Conservation (phyloP, 2,329 filamentous ascomycete species). For the Ophiostoma ips region DNA sequence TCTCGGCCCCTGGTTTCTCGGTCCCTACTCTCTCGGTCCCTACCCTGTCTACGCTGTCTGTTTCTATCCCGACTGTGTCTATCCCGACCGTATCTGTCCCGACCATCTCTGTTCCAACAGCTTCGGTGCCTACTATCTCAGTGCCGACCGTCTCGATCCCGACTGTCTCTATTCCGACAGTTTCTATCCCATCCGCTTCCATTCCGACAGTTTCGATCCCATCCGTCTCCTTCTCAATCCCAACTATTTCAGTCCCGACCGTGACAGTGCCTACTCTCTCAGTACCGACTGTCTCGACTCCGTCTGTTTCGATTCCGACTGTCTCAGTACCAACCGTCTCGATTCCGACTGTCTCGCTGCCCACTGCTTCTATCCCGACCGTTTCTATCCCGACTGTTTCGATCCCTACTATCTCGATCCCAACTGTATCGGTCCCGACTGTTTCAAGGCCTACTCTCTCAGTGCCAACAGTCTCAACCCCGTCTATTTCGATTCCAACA, state of each 20-base stretch:
- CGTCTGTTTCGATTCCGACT: not conserved
- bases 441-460: not conserved
- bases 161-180: not conserved
- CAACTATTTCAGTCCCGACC: too few relatives aligned
- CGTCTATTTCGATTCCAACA: not conserved
- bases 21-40: not conserved
- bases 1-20: too few relatives aligned
- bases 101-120: not conserved
- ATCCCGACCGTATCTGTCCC: not conserved
- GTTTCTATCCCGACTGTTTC: too few relatives aligned
- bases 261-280: not conserved
- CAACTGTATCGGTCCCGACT: not conserved
- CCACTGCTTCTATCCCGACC: too few relatives aligned
- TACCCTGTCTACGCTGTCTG: not conserved
- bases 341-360: too few relatives aligned
- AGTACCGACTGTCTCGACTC: not conserved
- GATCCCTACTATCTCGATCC: too few relatives aligned
- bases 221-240: too few relatives aligned
- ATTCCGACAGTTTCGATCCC: too few relatives aligned
- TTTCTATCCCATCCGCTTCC: not conserved
- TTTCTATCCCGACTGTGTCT: not conserved
- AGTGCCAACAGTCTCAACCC: not conserved
- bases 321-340: too few relatives aligned
- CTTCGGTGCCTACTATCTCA: not conserved
- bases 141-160: not conserved